phyloP scores from a whole-genome alignment of 2,329 filamentous ascomycete genomes.

The Aspergillus transmontanensis region DNA sequence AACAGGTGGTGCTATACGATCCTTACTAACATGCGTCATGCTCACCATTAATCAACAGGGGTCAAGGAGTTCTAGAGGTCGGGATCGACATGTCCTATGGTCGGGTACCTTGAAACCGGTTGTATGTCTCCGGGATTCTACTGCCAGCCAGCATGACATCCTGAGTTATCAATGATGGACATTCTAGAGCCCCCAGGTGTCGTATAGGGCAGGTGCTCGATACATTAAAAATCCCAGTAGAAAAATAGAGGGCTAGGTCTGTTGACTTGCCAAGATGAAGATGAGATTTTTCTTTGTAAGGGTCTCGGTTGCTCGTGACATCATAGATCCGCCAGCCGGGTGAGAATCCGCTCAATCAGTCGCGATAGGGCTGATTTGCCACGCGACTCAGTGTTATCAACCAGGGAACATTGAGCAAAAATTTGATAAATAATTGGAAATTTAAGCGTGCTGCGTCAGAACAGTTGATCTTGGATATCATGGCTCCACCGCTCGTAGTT shows the following conservation, averaged over 20 bases:
- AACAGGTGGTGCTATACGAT: no score
- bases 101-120: not conserved
- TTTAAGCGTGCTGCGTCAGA: not conserved
- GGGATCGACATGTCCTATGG: not conserved
- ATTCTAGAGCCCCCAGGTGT: not conserved
- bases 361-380: not conserved
- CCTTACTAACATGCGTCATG: not conserved
- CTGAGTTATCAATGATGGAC: not conserved
- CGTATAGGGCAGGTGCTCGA: not conserved
- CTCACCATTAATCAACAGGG: not conserved
- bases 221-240: fast-evolving
- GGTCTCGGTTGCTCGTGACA: not conserved
- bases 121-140: not conserved
- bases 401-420: not conserved
- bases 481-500: not conserved
- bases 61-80: not conserved
- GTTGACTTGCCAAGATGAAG: not conserved
- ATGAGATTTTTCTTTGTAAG: not conserved
- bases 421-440: not conserved
- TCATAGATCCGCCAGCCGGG: not conserved
- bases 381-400: not conserved
- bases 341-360: not conserved
- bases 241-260: not conserved
- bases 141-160: not conserved
- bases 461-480: not conserved